Percentiles rank a stretch among this genome's conserved stretches.
phyloP scores from a whole-genome alignment of 2,329 filamentous ascomycete genomes.

The Microcyclosporella mali region DNA sequence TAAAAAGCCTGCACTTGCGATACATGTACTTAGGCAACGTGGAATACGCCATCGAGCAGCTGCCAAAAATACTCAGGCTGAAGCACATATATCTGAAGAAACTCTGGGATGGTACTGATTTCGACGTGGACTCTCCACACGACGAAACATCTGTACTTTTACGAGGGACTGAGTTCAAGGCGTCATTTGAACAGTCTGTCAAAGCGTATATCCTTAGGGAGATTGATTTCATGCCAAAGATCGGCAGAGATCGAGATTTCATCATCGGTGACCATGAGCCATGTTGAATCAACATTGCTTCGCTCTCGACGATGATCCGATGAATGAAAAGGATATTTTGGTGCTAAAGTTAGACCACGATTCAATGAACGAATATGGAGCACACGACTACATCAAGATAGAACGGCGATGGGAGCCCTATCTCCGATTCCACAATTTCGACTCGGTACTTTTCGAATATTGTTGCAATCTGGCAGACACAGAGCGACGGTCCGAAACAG shows the following conservation, averaged over 20 bases:
- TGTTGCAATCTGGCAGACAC: no score
- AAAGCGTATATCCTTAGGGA: constrained; percentile 14
- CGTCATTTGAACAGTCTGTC: constrained; percentile 11
- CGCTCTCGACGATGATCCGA: no score
- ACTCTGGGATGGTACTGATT: constrained; percentile 15
- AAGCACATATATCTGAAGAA: constrained; percentile 20
- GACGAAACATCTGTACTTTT: constrained; percentile 11
- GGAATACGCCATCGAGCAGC: constrained; percentile 11
- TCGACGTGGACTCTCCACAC: constrained; percentile 2
- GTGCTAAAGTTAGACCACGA: no score
- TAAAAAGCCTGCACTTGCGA: constrained; percentile 10
- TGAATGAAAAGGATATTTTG: no score
- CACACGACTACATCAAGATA: no score
- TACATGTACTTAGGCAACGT: constrained; percentile 17
- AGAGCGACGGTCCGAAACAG: no score
- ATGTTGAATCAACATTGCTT: no score
- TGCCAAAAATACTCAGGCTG: constrained; percentile 17
- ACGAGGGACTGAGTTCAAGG: constrained; percentile 12
- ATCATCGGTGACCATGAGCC: no score
- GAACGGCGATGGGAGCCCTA: no score
- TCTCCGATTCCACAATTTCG: no score
- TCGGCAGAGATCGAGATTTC: constrained; percentile 4
- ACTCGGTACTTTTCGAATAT: no score
- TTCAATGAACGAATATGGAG: no score
- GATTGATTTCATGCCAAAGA: neutral